phyloP scores from a whole-genome alignment of 1,284 basidiomycete genomes.

The Ustilago tritici region DNA sequence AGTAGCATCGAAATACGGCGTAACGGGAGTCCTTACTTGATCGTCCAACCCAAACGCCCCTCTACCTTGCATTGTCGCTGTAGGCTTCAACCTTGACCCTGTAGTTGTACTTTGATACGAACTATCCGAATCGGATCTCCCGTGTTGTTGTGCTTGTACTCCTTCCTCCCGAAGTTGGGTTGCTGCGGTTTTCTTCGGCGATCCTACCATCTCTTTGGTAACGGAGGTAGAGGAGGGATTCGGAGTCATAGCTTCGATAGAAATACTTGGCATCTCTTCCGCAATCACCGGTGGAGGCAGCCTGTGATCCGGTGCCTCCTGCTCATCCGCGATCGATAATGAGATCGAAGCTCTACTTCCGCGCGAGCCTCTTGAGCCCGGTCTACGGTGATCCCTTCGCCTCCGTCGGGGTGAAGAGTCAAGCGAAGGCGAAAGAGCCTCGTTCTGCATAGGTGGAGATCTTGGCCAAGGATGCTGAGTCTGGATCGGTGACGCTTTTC shows the following conservation, averaged over 20 bases:
- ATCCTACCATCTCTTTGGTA: background rate
- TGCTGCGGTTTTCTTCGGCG: conserved; percentile 10
- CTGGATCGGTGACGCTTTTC: background rate
- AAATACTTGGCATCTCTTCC: conserved; percentile 35
- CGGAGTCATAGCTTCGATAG: conserved; percentile 15
- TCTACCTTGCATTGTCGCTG: background rate
- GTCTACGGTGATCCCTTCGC: conserved; percentile 12
- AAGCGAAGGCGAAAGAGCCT: conserved; percentile 22
- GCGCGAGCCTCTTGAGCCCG: conserved; percentile 28
- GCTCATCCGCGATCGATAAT: conserved; percentile 46
- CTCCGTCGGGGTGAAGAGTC: conserved; percentile 30
- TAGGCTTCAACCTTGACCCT: conserved; percentile 19
- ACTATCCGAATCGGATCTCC: conserved; percentile 51
- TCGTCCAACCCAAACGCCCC: conserved; percentile 40
- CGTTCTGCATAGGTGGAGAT: conserved; percentile 26
- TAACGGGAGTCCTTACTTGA: conserved; percentile 47
- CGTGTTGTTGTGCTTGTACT: conserved; percentile 21
- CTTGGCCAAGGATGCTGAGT: conserved; percentile 27
- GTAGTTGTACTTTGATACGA: conserved; percentile 37
- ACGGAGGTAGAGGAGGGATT: background rate
- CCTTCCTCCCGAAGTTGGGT: conserved; percentile 13
- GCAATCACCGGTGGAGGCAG: conserved; percentile 25
- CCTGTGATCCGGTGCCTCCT: conserved; percentile 28
- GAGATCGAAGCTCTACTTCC: conserved; percentile 38
- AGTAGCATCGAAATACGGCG: conserved; percentile 59